phyloP scores from a whole-genome alignment of 768 basidiomycete genomes.

The Leccinellum luteum region DNA sequence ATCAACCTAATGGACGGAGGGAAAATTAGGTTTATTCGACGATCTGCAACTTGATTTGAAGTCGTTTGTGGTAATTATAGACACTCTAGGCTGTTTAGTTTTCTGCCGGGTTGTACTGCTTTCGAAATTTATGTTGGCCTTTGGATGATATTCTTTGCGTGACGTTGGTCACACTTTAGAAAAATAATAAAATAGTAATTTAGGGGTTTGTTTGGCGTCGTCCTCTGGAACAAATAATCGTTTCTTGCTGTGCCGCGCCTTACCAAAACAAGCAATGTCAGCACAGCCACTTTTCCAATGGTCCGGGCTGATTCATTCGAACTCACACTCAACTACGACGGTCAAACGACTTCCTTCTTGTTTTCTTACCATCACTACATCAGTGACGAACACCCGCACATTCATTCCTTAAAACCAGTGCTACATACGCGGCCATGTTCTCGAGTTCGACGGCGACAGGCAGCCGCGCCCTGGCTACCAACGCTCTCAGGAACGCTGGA shows the following conservation, averaged over 20 bases:
- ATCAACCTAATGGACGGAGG: slow-evolving; percentile 42
- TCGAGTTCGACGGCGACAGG: slow-evolving; percentile 61
- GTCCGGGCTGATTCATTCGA: slow-evolving; percentile 14
- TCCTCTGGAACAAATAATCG: slow-evolving; percentile 26
- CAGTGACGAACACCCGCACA: not conserved
- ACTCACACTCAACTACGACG: slow-evolving; percentile 7
- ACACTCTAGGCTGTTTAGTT: slow-evolving; percentile 5
- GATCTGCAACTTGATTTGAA: slow-evolving; percentile 6
- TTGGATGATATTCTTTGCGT: slow-evolving; percentile 13
- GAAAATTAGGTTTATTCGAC: slow-evolving; percentile 18
- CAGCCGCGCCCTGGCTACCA: slow-evolving; percentile 55
- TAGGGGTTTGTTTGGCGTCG: slow-evolving; percentile 24
- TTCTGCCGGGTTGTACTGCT: slow-evolving; percentile 2
- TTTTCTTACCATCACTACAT: slow-evolving; percentile 15
- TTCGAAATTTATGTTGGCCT: slow-evolving; percentile 18
- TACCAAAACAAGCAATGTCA: slow-evolving; percentile 22
- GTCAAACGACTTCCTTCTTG: slow-evolving; percentile 13
- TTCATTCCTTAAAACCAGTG: not conserved
- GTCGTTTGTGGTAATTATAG: slow-evolving; percentile 1
- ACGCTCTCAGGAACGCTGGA: slow-evolving; percentile 65
- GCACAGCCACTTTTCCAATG: slow-evolving; percentile 22
- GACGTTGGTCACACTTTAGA: slow-evolving; percentile 19
- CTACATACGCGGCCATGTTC: slow-evolving; percentile 40
- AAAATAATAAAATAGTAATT: not conserved
- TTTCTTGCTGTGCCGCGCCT: not conserved